These are phyloP conservation scores for Solanum medicagineum DNA, from an alignment of 257 asterid species.

Conservation along the genomic window DNA sequence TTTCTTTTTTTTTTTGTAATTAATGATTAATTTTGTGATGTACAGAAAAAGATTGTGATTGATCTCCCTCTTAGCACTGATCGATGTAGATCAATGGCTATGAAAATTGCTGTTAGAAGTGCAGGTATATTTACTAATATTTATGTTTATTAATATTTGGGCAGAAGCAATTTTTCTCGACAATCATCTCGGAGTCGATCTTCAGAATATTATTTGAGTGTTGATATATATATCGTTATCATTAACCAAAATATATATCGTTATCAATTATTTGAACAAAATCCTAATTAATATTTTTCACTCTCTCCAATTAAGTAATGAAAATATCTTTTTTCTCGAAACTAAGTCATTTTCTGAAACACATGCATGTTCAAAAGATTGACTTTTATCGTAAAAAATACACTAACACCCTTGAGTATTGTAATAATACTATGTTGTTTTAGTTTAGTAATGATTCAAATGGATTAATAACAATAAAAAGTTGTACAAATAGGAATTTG, in stretches of 20 bases:
- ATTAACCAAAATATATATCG: no score
- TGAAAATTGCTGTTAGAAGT: conserved; percentile 3
- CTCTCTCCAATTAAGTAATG: no score
- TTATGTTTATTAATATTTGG: no score
- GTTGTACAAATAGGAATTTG: no score
- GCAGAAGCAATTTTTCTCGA: no score
- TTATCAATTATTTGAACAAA: no score
- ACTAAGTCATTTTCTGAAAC: background rate
- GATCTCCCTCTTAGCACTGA: background rate
- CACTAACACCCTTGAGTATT: background rate
- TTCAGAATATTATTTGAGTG: background rate
- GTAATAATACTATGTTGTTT: no score
- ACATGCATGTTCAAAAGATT: background rate
- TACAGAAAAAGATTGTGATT: conserved; percentile 10
- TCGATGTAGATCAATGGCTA: conserved; percentile 9
- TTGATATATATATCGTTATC: no score
- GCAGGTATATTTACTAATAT: background rate
- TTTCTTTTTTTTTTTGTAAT: background rate
- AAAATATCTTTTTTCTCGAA: no score
- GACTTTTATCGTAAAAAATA: background rate
- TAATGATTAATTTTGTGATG: background rate
- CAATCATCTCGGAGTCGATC: background rate
- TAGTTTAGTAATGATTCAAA: no score
- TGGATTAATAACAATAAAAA: no score
- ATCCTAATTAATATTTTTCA: no score